These are phyloP conservation scores for Auriscalpium microsporum DNA, from an alignment of 768 basidiomycete species.

Conservation along the genomic window DNA sequence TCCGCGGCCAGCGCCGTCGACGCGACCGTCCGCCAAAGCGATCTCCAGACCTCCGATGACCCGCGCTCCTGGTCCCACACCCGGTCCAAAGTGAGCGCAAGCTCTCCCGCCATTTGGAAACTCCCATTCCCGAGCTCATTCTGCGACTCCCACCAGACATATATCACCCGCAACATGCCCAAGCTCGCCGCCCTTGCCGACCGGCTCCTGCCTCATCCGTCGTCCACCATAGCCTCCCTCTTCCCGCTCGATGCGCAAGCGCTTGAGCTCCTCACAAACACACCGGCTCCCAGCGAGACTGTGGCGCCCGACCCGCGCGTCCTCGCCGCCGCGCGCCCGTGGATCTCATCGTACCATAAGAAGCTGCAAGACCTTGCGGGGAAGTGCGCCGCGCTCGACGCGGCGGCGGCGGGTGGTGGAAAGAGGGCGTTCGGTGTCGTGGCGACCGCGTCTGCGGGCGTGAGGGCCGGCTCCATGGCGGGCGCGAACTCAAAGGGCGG, in stretches of 20 bases:
- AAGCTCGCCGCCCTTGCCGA: neutral
- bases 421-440: neutral
- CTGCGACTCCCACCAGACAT: neutral
- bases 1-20: neutral
- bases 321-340: neutral
- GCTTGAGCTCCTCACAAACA: neutral
- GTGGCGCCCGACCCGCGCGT: neutral
- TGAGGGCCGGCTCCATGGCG: neutral
- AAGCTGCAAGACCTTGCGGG: neutral
- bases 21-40: neutral
- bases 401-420: neutral
- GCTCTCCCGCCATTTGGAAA: neutral
- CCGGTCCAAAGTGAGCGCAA: neutral
- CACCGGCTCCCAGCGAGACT: neutral
- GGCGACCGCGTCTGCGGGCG: neutral
- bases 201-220: neutral
- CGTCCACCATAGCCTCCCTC: neutral
- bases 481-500: neutral
- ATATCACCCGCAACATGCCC: neutral
- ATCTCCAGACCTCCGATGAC: neutral
- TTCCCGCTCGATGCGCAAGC: neutral
- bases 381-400: neutral
- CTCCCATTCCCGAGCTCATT: neutral
- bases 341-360: neutral
- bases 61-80: neutral